Evolutionary conservation across 371 early-diverging fungal species (phyloP), one percentile per base, ranked within the genome.

Genomic region (Mucor indicus): DNA sequence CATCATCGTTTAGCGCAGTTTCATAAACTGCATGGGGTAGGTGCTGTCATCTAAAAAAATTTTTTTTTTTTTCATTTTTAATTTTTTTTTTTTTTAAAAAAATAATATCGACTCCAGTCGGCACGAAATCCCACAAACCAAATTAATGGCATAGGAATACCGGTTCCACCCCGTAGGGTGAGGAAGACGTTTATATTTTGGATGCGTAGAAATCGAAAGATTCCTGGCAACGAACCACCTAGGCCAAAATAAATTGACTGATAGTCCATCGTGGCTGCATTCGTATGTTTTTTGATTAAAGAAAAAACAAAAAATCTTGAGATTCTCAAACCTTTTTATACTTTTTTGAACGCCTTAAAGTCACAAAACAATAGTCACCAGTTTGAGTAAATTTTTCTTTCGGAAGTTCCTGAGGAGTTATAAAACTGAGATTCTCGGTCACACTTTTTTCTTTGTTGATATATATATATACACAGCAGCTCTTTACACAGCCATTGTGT

Each of bases 261-360:
- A 50, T 25, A 39, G 41, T 50, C 44, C 55, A 61, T 55, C 61
- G 52, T 61, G 61, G 61, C 61, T 61, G 61, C 56, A 61, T 48
- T 44, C 56, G 40, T 48, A 13, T 31, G 32, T 50, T 11, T 53
- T 48, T 61, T 55, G 61, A 61, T 61, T 51, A 49, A 55, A 40
- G 32, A 48, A 48, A 36, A 44, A 55, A 55, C 39, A 33, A 38
- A 38, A 31, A 25, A 2, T 12, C 8, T 33, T 41, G 39, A 37
- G 2, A 29, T 38, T 43, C 7, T 19, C 13, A 21, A 35, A 15
- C 16, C 25, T 25, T 50, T 55, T 55, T 51, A 50, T 51, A 47
- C 20, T 51, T 54, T 53, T 58, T 53, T 40, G 16, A 5, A 2
- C 17, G 4, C 24, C 23, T 3, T n/a, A 8, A 23, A 17, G 33